Conservation (phyloP, 2,329 filamentous ascomycete genomes). For the Falciphora oryzae region DNA sequence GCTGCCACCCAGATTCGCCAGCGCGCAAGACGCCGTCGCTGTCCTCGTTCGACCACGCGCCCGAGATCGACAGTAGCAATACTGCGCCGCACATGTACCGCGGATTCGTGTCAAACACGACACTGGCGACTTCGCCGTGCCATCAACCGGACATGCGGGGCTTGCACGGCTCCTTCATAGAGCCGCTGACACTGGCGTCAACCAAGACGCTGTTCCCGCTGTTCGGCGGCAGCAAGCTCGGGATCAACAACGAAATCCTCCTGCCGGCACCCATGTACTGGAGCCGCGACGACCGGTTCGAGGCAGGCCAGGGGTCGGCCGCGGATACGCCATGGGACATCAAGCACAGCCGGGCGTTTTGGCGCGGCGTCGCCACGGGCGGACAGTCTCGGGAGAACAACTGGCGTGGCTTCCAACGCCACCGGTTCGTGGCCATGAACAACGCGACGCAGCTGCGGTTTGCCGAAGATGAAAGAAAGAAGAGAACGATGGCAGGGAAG, state of each 20-base stretch:
- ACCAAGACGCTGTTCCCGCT: slow-evolving; percentile 57
- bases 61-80: slow-evolving; percentile 38
- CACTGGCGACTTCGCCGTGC: slow-evolving; percentile 55
- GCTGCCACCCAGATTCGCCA: slow-evolving; percentile 57
- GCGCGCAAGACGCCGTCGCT: slow-evolving; percentile 44
- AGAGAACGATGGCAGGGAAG: slow-evolving; percentile 18
- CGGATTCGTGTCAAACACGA: slow-evolving; percentile 58
- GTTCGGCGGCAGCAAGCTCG: slow-evolving; percentile 64
- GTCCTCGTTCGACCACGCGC: slow-evolving; percentile 38
- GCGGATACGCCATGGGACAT: slow-evolving; percentile 40
- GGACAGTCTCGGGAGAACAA: slow-evolving; percentile 53
- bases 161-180: slow-evolving; percentile 60
- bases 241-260: slow-evolving; percentile 65
- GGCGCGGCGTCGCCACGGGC: slow-evolving; percentile 64
- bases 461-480: slow-evolving; percentile 35
- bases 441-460: slow-evolving; percentile 54
- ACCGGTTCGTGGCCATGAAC: slow-evolving; percentile 68
- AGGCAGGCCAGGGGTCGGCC: slow-evolving; percentile 37
- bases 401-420: slow-evolving; percentile 69
- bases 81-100: slow-evolving; percentile 43
- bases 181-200: slow-evolving; percentile 49
- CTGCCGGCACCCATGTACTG: slow-evolving; percentile 67
- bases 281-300: slow-evolving; percentile 56
- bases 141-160: slow-evolving; percentile 59
- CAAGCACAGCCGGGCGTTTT: slow-evolving; percentile 51